A percentile compares a stretch with the other conserved stretches of the same genome.
Conservation (phyloP, 305 asterid genomes). For the Solanum hybrid region DNA sequence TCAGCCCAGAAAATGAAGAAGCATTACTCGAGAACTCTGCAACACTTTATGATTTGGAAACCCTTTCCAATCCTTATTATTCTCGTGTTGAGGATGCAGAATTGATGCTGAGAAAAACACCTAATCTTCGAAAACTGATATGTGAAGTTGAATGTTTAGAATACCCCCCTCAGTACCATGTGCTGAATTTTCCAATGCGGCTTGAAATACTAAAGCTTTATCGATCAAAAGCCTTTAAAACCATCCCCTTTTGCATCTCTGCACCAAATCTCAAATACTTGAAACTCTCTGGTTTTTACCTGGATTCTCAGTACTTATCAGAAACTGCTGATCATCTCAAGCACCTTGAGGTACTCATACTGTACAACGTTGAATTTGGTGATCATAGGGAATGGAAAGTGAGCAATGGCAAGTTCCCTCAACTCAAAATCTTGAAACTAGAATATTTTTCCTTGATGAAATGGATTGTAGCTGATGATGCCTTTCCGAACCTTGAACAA, state of each 20-base stretch:
- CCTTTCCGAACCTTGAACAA: slow-evolving; percentile 11
- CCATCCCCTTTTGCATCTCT: not conserved
- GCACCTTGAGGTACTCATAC: not conserved
- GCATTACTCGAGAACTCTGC: not conserved
- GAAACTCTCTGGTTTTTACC: not conserved
- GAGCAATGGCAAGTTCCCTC: no score
- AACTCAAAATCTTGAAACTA: not conserved
- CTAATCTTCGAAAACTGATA: no score
- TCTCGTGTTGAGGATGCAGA: no score
- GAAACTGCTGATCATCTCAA: not conserved
- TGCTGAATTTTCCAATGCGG: not conserved
- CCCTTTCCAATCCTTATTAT: no score
- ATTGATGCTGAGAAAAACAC: no score
- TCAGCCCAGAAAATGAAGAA: not conserved
- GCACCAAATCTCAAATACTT: not conserved
- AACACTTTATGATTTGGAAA: no score
- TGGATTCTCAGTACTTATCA: not conserved
- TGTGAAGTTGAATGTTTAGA: not conserved
- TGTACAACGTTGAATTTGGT: not conserved
- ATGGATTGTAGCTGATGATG: not conserved
- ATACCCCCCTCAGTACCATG: no score
- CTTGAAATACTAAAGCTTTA: not conserved
- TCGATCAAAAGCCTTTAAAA: not conserved
- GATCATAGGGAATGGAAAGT: no score
- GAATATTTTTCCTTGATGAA: not conserved